These are phyloP conservation scores for Wallemia mellicola DNA, from an alignment of 1,284 basidiomycete species.

Conservation along the genomic window DNA sequence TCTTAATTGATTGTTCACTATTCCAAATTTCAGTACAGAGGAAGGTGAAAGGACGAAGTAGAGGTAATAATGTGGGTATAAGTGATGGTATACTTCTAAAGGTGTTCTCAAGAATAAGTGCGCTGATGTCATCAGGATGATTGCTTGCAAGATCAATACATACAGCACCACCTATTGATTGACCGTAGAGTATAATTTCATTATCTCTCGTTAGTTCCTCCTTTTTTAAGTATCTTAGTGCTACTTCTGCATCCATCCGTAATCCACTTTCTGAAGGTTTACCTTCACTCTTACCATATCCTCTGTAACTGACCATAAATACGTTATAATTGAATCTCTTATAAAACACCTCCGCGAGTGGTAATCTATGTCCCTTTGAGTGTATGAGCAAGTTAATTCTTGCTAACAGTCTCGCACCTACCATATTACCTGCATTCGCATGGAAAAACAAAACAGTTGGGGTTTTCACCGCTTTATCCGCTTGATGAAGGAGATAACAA, in stretches of 20 bases:
- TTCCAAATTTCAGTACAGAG: constrained; percentile 79
- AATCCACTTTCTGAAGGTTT: background rate
- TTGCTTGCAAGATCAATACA: constrained; percentile 56
- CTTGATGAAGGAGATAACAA: background rate
- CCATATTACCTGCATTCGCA: background rate
- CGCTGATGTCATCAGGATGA: constrained; percentile 38
- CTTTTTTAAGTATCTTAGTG: background rate
- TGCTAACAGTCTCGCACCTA: background rate
- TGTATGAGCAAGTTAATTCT: background rate
- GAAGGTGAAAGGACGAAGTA: constrained; percentile 43
- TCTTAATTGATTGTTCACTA: constrained; percentile 34
- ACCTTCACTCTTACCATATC: background rate
- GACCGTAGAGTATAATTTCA: constrained; percentile 41
- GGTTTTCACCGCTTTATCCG: background rate
- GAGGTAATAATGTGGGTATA: constrained; percentile 49
- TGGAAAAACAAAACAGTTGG: background rate
- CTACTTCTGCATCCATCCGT: background rate
- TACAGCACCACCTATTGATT: constrained; percentile 89
- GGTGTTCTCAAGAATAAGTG: constrained; percentile 74
- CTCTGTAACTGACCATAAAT: background rate
- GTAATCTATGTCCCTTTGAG: background rate
- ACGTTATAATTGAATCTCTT: background rate
- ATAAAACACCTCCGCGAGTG: background rate
- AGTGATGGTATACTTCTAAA: constrained; percentile 52
- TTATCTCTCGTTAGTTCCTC: background rate